phyloP scores from a whole-genome alignment of 805 yeast species.

The Pichia nanzhaoensis region DNA sequence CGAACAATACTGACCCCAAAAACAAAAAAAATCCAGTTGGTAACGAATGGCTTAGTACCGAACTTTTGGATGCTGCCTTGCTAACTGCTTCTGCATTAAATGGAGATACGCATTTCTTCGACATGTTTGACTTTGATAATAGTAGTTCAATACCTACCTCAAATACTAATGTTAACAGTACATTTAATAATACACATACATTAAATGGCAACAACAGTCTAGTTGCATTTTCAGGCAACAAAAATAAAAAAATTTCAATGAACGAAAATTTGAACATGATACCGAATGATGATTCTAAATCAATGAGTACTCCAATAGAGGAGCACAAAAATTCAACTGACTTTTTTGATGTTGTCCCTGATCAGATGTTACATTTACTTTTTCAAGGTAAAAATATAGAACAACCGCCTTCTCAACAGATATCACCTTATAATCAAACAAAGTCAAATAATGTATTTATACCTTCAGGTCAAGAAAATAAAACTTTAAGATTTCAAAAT shows the following conservation, averaged over 20 bases:
- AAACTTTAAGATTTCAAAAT: neutral
- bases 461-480: neutral
- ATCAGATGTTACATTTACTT: constrained; percentile 44
- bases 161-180: neutral
- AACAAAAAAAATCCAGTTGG: constrained; percentile 24
- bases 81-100: constrained; percentile 67
- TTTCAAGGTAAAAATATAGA: constrained; percentile 40
- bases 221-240: neutral
- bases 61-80: constrained; percentile 63
- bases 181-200: neutral
- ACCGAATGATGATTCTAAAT: neutral
- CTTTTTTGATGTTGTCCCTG: constrained; percentile 28
- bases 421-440: constrained; percentile 1
- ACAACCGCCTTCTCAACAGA: neutral
- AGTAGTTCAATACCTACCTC: constrained; percentile 5
- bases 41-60: constrained; percentile 65
- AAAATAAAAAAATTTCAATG: no score
- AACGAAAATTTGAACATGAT: neutral
- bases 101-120: constrained; percentile 53
- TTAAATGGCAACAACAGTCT: no score
- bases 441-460: neutral
- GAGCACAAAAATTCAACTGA: neutral
- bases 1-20: neutral
- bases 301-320: neutral
- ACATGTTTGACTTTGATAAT: constrained; percentile 36